Percentiles rank a stretch among this genome's conserved stretches.
Evolutionary conservation across 768 basidiomycete species (phyloP).

Genomic region (Kwoniella mangroviensis): DNA sequence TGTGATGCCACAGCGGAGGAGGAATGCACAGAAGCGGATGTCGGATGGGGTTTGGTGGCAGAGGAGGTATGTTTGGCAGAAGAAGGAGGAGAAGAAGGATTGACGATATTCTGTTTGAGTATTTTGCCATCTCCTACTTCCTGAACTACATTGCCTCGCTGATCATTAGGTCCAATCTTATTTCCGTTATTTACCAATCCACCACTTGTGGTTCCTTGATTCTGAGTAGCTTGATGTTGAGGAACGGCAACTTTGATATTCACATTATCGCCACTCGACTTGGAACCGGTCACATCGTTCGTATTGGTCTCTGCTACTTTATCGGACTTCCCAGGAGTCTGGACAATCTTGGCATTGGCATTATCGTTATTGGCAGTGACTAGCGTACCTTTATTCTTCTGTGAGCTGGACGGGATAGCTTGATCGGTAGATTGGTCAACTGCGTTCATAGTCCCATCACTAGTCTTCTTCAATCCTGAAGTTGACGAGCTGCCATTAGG

Average conservation of each 20-base stretch:
- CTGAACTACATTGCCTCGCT: slow-evolving; percentile 10
- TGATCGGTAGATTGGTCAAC: neutral
- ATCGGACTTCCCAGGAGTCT: slow-evolving; percentile 24
- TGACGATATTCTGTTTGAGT: slow-evolving; percentile 8
- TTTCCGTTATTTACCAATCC: neutral
- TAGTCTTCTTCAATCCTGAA: neutral
- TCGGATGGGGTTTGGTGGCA: neutral
- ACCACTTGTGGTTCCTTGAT: neutral
- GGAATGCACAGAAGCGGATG: neutral
- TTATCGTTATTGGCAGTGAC: slow-evolving; percentile 1
- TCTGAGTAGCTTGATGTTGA: slow-evolving; percentile 1
- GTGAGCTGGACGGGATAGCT: neutral
- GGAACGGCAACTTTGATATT: slow-evolving; percentile 18
- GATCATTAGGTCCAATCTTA: slow-evolving; percentile 17
- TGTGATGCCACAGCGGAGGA: neutral
- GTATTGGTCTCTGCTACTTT: slow-evolving; percentile 16
- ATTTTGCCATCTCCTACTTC: slow-evolving; percentile 9
- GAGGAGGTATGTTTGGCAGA: neutral
- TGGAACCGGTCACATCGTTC: slow-evolving; percentile 7
- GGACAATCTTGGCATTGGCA: slow-evolving; percentile 16
- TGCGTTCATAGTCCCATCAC: neutral
- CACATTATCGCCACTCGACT: slow-evolving; percentile 9
- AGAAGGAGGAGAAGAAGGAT: neutral
- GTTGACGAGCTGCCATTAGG: neutral
- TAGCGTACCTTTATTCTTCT: neutral